Percentiles rank a stretch among this genome's conserved stretches.
Evolutionary conservation across 2,329 filamentous ascomycete species (phyloP).

Genomic region (Penicillium crustosum): DNA sequence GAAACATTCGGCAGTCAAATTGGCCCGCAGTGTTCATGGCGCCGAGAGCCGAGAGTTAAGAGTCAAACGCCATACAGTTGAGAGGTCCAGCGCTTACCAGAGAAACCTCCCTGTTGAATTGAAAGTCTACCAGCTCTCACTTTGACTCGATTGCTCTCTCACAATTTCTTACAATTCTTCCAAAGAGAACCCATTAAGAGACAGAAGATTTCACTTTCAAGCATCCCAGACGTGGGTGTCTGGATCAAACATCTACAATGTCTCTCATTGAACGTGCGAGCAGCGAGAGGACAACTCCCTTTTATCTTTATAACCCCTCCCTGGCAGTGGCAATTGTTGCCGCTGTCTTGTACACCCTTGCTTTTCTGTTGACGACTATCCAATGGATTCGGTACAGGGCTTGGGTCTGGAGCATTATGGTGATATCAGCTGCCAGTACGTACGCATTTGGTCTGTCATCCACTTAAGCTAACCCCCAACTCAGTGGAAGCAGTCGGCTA

Average conservation of each 20-base stretch:
- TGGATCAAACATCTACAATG: background rate
- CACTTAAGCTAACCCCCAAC: background rate
- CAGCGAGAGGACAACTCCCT: conserved; percentile 7
- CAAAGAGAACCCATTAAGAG: background rate
- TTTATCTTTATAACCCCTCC: conserved; percentile 32
- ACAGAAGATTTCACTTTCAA: background rate
- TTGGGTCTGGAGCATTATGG: conserved; percentile 37
- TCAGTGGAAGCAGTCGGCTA: conserved; percentile 45
- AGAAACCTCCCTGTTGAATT: background rate
- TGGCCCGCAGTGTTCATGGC: background rate
- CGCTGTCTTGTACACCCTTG: conserved; percentile 28
- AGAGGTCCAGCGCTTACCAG: background rate
- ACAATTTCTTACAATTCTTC: background rate
- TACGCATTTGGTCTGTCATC: background rate
- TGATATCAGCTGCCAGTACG: conserved; percentile 34
- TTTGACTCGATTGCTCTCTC: background rate
- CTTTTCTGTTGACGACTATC: conserved; percentile 27
- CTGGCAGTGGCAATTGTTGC: conserved; percentile 24
- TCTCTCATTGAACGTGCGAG: background rate
- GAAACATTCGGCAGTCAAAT: background rate
- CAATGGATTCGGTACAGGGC: conserved; percentile 36
- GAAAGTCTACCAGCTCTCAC: background rate
- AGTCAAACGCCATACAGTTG: background rate
- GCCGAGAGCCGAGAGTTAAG: background rate
- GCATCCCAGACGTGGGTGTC: background rate